Evolutionary conservation across 805 yeast genomes (phyloP), one percentile per base, ranked within the genome.

Genomic region (Lachancea sp.): DNA sequence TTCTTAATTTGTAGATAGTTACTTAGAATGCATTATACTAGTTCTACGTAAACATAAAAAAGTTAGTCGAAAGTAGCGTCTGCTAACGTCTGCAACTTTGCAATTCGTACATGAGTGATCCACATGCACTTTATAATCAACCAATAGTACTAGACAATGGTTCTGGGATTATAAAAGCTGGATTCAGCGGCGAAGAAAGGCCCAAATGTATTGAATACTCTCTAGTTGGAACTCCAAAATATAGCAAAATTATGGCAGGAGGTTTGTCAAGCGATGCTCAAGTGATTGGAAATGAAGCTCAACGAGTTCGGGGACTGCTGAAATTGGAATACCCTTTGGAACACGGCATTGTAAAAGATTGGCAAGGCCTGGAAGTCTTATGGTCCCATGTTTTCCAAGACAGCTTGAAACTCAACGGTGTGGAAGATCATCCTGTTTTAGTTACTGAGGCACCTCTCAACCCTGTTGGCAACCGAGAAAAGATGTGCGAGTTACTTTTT

Each of bases 401-500:
- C 19, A 82, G 75, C 29, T 64, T 83, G 38, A 71, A 72, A 45
- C 28, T 56, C n/a, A 70, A 79, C 12, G 64, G 68, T 29, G 60
- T 79, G 5, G 90, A 84, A 50, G 95, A 87, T 32, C 97, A 90
- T 63, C 96, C 97, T 1, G 65, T 89, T 9, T 66, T 89, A 35
- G 68, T 89, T 19, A 89, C 97, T 0, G 97, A 89, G 56, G 89
- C 95, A 1, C 95, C 96, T 6, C 63, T 87, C 44, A 86, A 86
- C 51, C 90, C 96, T 18, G 63, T 80, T 55, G 80, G 80, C 56
- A 90, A 89, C 64, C 74, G 97, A 59, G 95, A 87, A 61, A 74
- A 74, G 40, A 89, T 89, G 96, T 85, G 89, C 56, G 87, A 84
- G 48, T 84, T 84, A 16, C 84, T 89, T 90, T 86, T 88, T 65